A percentile compares a stretch with the other conserved stretches of the same genome.
Conservation (phyloP, 179 eudicot genomes). For the Drosera spatulata region DNA sequence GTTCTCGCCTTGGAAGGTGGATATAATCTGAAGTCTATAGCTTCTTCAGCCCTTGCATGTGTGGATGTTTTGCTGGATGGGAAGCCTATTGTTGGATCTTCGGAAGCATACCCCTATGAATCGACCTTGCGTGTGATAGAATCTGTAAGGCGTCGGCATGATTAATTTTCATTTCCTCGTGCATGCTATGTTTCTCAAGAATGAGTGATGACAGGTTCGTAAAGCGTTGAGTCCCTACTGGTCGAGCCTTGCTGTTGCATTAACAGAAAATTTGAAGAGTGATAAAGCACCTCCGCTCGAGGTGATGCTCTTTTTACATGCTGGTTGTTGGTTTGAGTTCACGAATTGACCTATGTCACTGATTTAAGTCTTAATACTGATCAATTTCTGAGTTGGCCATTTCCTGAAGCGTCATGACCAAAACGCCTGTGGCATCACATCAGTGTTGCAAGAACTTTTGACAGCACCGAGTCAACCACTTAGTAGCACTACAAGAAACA, state of each 20-base stretch:
- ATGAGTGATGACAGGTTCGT: constrained; percentile 52
- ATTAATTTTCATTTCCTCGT: neutral
- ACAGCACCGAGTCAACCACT: no score
- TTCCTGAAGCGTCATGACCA: no score
- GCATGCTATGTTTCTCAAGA: constrained; percentile 2
- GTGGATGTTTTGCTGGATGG: constrained; percentile 74
- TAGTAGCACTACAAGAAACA: no score
- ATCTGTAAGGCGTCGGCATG: constrained; percentile 27
- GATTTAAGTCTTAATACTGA: no score
- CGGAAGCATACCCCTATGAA: constrained; percentile 74
- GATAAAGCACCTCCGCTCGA: constrained; percentile 25
- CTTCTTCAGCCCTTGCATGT: constrained; percentile 80
- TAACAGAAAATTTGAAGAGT: constrained; percentile 39
- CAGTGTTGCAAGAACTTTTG: no score
- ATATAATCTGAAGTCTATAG: constrained; percentile 76
- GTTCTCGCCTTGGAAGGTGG: constrained; percentile 97
- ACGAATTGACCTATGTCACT: no score
- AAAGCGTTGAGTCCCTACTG: constrained; percentile 44
- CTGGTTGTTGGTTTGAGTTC: no score
- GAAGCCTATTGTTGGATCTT: constrained; percentile 47
- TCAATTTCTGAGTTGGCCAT: no score
- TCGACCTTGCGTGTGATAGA: constrained; percentile 91
- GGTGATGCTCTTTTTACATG: constrained; percentile 22
- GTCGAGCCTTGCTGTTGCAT: constrained; percentile 53
- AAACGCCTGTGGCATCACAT: no score